Evolutionary conservation across 2,329 filamentous ascomycete species (phyloP).

Genomic region (Colletotrichum liaoningense): DNA sequence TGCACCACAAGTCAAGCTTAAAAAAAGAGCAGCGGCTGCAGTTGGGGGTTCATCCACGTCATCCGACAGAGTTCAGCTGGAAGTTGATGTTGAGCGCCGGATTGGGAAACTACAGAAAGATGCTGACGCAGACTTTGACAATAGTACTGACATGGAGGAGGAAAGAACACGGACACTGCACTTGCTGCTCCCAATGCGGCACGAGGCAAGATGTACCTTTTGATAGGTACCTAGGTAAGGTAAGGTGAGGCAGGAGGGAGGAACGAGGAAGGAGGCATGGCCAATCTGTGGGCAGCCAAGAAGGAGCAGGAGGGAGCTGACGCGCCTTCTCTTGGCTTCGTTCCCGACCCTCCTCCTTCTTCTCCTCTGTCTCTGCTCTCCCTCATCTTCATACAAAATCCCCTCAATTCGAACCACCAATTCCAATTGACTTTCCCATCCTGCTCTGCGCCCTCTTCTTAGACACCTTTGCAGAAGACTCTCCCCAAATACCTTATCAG

Average conservation of each 20-base stretch:
- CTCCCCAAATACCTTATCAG: too few species aligned
- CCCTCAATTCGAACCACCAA: not conserved
- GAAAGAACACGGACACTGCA: not conserved
- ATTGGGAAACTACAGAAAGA: not conserved
- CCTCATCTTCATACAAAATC: not conserved
- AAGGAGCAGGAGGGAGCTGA: not conserved
- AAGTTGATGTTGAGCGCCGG: not conserved
- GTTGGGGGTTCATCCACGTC: constrained; percentile 12
- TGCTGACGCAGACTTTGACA: not conserved
- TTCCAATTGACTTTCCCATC: too few species aligned
- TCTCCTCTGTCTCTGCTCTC: not conserved
- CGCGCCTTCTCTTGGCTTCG: not conserved
- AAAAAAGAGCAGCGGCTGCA: constrained; percentile 9
- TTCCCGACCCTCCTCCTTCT: not conserved
- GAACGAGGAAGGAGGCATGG: not conserved
- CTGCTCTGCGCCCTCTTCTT: too few species aligned
- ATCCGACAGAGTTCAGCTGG: not conserved
- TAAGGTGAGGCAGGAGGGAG: not conserved
- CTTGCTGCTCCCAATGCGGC: not conserved
- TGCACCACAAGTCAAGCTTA: constrained; percentile 27
- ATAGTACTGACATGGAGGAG: not conserved
- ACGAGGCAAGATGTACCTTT: not conserved
- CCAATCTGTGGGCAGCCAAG: not conserved
- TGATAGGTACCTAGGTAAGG: too few species aligned
- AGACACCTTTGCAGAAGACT: too few species aligned